These are phyloP conservation scores for Alnus glutinosa DNA, from an alignment of 306 rosid genomes.

Conservation along the genomic window DNA sequence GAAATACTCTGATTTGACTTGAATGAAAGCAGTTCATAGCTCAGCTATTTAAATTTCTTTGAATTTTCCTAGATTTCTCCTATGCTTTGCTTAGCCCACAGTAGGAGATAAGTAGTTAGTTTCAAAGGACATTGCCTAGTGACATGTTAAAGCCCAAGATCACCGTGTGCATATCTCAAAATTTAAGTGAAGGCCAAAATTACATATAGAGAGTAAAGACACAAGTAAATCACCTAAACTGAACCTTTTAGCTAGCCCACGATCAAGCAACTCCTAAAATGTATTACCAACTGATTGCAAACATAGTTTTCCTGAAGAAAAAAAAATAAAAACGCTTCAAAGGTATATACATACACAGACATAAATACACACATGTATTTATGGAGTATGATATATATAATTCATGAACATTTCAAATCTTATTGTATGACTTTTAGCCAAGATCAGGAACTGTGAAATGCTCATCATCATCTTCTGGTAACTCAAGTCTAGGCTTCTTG, in stretches of 20 bases:
- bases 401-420: slow-evolving; percentile 19
- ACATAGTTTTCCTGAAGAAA: neutral
- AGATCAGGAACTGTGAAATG: slow-evolving; percentile 87
- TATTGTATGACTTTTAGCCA: slow-evolving; percentile 41
- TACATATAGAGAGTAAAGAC: slow-evolving; percentile 3
- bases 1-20: too few relatives aligned
- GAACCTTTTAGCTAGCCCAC: slow-evolving; percentile 22
- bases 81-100: too few relatives aligned
- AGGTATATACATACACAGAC: slow-evolving; percentile 27
- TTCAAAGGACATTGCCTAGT: too few relatives aligned
- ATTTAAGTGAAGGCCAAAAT: slow-evolving; percentile 3
- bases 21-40: too few relatives aligned
- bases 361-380: slow-evolving; percentile 23
- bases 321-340: neutral
- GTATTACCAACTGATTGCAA: slow-evolving; percentile 25
- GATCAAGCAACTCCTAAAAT: slow-evolving; percentile 25
- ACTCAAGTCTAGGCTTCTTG: slow-evolving; percentile 83
- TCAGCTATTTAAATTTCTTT: too few relatives aligned
- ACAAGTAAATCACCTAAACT: slow-evolving; percentile 14
- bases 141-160: too few relatives aligned
- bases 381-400: slow-evolving; percentile 29
- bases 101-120: too few relatives aligned
- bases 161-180: neutral
- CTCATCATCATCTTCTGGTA: slow-evolving; percentile 69
- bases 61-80: too few relatives aligned